A percentile compares a stretch with the other conserved stretches of the same genome.
phyloP scores from a whole-genome alignment of 2,329 filamentous ascomycete genomes.

The Neoascochyta sp. region DNA sequence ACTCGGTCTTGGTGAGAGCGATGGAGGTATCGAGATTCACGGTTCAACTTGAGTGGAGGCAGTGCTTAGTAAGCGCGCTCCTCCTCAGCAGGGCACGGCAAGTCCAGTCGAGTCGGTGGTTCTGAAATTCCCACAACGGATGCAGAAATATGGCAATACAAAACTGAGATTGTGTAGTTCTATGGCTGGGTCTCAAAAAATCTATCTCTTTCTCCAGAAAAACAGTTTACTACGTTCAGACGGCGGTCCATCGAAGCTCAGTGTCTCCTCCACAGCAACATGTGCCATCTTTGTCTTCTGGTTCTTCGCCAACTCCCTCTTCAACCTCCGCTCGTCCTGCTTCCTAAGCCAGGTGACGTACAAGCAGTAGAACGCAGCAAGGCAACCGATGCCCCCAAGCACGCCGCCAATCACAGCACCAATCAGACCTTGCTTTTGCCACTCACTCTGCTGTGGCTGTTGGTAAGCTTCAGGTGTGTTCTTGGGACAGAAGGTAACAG shows the following conservation, averaged over 20 bases:
- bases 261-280: constrained; percentile 32
- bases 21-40: no score
- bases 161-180: no score
- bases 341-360: constrained; percentile 27
- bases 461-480: constrained; percentile 34
- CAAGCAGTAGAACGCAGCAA: constrained; percentile 27
- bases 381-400: constrained; percentile 33
- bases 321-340: constrained; percentile 24
- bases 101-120: no score
- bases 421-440: constrained; percentile 35
- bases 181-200: no score
- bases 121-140: no score
- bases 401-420: constrained; percentile 41
- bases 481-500: constrained; percentile 41
- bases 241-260: constrained; percentile 32
- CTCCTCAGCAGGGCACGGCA: no score
- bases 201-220: constrained; percentile 33
- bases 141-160: no score
- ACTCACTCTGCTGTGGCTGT: constrained; percentile 24
- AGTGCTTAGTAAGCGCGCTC: no score
- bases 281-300: constrained; percentile 29
- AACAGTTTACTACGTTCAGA: constrained; percentile 20
- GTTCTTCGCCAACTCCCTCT: constrained; percentile 27
- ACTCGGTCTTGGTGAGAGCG: no score
- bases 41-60: no score